These are phyloP conservation scores for Paraconiothyrium brasiliense DNA, from an alignment of 2,329 filamentous ascomycete species.

Conservation along the genomic window DNA sequence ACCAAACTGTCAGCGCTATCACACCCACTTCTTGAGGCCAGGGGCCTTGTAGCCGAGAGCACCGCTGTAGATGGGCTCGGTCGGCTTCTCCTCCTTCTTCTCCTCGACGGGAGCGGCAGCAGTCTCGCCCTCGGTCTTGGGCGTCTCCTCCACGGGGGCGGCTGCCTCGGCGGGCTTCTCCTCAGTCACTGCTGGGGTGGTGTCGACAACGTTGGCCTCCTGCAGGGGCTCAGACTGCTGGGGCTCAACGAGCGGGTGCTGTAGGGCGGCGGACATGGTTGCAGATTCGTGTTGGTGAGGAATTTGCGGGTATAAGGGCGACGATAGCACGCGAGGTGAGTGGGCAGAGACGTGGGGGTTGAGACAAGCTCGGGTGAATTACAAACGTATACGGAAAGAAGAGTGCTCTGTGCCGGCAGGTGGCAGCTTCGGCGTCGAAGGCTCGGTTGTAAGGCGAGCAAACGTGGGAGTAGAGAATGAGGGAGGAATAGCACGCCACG, in stretches of 20 bases:
- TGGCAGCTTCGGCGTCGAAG: slow-evolving; percentile 36
- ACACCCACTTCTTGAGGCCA: slow-evolving; percentile 85
- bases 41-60: slow-evolving; percentile 89
- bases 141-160: slow-evolving; percentile 54
- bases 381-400: slow-evolving; percentile 44
- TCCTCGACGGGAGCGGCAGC: slow-evolving; percentile 40
- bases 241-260: slow-evolving; percentile 68
- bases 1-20: slow-evolving; percentile 8
- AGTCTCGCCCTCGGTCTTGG: slow-evolving; percentile 45
- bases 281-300: slow-evolving; percentile 28
- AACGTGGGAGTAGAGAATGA: slow-evolving; percentile 42
- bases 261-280: slow-evolving; percentile 76
- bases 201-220: slow-evolving; percentile 45
- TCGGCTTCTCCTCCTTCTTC: slow-evolving; percentile 58
- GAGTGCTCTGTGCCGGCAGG: slow-evolving; percentile 42
- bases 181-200: slow-evolving; percentile 50
- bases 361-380: slow-evolving; percentile 41
- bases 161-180: slow-evolving; percentile 44
- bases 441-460: slow-evolving; percentile 38
- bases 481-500: slow-evolving; percentile 38
- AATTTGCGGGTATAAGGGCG: slow-evolving; percentile 16
- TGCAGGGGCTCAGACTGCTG: slow-evolving; percentile 38
- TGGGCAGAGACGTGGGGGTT: slow-evolving; percentile 28
- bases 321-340: slow-evolving; percentile 21
- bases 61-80: slow-evolving; percentile 81